These are phyloP conservation scores for Beauveria varroae DNA, from an alignment of 2,329 filamentous ascomycete genomes.

Conservation along the genomic window DNA sequence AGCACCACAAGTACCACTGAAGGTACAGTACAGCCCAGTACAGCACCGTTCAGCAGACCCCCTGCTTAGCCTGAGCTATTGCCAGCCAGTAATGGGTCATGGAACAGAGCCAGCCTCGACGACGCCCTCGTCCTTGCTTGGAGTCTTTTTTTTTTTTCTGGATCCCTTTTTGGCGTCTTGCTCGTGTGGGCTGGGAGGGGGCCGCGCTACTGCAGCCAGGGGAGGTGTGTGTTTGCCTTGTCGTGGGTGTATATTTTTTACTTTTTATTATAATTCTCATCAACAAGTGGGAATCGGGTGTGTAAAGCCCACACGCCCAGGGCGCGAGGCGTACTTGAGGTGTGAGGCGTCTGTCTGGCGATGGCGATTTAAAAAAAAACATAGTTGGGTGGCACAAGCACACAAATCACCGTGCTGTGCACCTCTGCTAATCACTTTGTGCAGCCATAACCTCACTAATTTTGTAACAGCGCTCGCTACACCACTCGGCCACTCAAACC, in stretches of 20 bases:
- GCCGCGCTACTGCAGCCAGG: not conserved
- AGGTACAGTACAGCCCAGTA: not conserved
- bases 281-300: not conserved
- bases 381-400: no score
- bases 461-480: no score
- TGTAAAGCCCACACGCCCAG: no score
- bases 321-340: no score
- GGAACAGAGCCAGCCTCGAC: not conserved
- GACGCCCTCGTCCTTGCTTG: slow-evolving; percentile 4
- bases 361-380: no score
- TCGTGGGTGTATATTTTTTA: not conserved
- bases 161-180: not conserved
- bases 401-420: no score
- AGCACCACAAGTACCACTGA: not conserved
- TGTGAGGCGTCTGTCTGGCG: no score
- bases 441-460: no score
- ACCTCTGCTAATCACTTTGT: no score
- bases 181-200: not conserved
- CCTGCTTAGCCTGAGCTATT: not conserved
- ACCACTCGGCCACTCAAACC: no score
- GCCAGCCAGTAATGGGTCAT: not conserved
- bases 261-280: not conserved
- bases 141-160: slow-evolving; percentile 1
- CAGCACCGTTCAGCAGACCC: not conserved
- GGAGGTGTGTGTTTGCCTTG: not conserved